A percentile compares a stretch with the other conserved stretches of the same genome.
Evolutionary conservation across 441 rosid genomes (phyloP).

Genomic region (Bruguiera hainesii): DNA sequence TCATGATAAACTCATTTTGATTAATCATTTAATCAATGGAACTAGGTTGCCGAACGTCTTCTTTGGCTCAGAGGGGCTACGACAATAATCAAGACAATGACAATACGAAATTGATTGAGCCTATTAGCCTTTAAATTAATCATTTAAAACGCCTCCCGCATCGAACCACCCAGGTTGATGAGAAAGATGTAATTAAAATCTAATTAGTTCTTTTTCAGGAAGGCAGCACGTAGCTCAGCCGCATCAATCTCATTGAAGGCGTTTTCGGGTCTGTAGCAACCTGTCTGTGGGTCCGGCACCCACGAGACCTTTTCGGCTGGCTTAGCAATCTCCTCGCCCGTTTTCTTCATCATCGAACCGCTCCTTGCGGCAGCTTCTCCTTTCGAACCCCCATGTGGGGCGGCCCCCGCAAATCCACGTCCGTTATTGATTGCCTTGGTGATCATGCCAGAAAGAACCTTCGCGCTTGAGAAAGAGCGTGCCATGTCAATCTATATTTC

Average conservation of each 20-base stretch:
- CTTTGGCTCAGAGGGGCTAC: not conserved
- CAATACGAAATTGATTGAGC: too few relatives aligned
- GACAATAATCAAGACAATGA: not conserved
- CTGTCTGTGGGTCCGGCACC: slow-evolving; percentile 90
- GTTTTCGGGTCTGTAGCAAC: slow-evolving; percentile 78
- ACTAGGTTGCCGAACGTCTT: too few relatives aligned
- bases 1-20: too few relatives aligned
- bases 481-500: slow-evolving; percentile 39
- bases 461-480: slow-evolving; percentile 63
- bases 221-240: slow-evolving; percentile 62
- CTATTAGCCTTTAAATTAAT: too few relatives aligned
- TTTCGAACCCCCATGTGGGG: slow-evolving; percentile 26
- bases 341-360: slow-evolving; percentile 39
- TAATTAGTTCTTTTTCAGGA: slow-evolving; percentile 46
- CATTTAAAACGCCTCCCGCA: too few relatives aligned
- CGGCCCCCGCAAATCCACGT: slow-evolving; percentile 56
- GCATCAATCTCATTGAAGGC: slow-evolving; percentile 56
- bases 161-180: too few relatives aligned
- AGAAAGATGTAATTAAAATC: too few relatives aligned
- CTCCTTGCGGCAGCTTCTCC: slow-evolving; percentile 27
- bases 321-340: slow-evolving; percentile 37
- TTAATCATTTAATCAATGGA: too few relatives aligned
- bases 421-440: slow-evolving; percentile 36
- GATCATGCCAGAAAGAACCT: slow-evolving; percentile 42
- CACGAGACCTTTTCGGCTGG: slow-evolving; percentile 56